phyloP scores from a whole-genome alignment of 2,329 filamentous ascomycete genomes.

The Sodiomyces alkalinus region DNA sequence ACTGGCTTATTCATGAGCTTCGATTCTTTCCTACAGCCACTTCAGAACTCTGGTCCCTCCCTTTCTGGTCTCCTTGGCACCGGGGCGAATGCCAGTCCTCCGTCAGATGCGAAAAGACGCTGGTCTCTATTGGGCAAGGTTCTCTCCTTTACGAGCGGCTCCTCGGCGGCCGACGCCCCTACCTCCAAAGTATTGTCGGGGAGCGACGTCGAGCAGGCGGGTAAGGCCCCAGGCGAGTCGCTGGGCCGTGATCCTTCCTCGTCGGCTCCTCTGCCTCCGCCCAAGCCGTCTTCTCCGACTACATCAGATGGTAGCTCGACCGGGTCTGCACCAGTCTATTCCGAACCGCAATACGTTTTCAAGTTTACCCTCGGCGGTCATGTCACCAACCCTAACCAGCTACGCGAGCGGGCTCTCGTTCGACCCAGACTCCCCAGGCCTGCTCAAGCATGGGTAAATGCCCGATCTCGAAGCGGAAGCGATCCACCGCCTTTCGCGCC shows the following conservation, averaged over 20 bases:
- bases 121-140: constrained; percentile 52
- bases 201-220: constrained; percentile 33
- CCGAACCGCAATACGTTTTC: constrained; percentile 49
- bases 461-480: constrained; percentile 21
- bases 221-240: constrained; percentile 22
- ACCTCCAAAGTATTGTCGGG: constrained; percentile 16
- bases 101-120: constrained; percentile 35
- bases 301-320: constrained; percentile 36
- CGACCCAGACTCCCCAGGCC: constrained; percentile 55
- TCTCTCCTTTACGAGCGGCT: constrained; percentile 21
- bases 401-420: constrained; percentile 46
- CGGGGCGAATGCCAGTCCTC: constrained; percentile 11
- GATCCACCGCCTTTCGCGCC: constrained; percentile 19
- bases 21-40: constrained; percentile 24
- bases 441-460: constrained; percentile 48
- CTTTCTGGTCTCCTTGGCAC: constrained; percentile 5
- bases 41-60: background rate
- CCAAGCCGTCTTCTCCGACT: constrained; percentile 18
- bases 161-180: constrained; percentile 9
- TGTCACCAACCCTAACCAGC: constrained; percentile 32
- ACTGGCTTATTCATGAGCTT: constrained; percentile 33
- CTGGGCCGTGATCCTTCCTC: background rate
- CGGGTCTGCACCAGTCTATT: constrained; percentile 38
- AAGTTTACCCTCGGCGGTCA: constrained; percentile 60
- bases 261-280: constrained; percentile 16